Percentiles rank a stretch among this genome's conserved stretches.
Conservation (phyloP, 164 flowering plant genomes). For the Magnolia officinalis region DNA sequence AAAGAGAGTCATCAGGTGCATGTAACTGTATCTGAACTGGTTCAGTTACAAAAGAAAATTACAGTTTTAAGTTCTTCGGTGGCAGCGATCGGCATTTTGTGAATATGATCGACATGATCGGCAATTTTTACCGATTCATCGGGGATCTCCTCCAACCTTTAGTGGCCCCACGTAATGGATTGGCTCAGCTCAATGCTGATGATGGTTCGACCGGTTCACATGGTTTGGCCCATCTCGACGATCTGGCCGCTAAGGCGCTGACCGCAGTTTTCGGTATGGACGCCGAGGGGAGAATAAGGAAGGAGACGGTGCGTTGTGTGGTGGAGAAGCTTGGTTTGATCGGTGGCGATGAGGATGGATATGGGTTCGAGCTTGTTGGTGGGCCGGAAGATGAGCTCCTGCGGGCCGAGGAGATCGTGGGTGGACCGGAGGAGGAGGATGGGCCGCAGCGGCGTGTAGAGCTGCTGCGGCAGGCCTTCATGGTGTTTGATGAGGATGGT, state of each 20-base stretch:
- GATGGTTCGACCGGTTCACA: not conserved
- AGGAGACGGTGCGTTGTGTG: conserved; percentile 22
- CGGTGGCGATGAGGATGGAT: conserved; percentile 3
- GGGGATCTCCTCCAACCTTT: conserved; percentile 16
- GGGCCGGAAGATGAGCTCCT: conserved; percentile 16
- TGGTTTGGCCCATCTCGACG: conserved; percentile 9
- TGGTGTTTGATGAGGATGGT: conserved; percentile 56
- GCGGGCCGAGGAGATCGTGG: conserved; percentile 21
- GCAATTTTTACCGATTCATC: conserved; percentile 15
- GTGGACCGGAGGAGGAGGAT: conserved; percentile 15
- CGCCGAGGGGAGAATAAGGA: conserved; percentile 22
- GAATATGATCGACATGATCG: conserved; percentile 19
- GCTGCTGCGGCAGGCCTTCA: conserved; percentile 44
- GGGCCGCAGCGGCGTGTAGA: conserved; percentile 12
- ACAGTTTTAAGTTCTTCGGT: not conserved
- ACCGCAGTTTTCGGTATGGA: conserved; percentile 27
- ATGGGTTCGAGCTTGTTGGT: conserved; percentile 14
- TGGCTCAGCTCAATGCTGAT: not conserved
- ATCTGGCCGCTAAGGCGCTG: conserved; percentile 17
- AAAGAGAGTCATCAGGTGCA: not conserved
- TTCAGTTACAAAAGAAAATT: not conserved
- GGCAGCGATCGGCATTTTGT: not conserved
- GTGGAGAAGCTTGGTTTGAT: conserved; percentile 25
- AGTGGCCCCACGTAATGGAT: not conserved
- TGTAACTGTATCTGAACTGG: not conserved